Evolutionary conservation across 441 rosid genomes (phyloP).

Genomic region (Erodium moschatum): DNA sequence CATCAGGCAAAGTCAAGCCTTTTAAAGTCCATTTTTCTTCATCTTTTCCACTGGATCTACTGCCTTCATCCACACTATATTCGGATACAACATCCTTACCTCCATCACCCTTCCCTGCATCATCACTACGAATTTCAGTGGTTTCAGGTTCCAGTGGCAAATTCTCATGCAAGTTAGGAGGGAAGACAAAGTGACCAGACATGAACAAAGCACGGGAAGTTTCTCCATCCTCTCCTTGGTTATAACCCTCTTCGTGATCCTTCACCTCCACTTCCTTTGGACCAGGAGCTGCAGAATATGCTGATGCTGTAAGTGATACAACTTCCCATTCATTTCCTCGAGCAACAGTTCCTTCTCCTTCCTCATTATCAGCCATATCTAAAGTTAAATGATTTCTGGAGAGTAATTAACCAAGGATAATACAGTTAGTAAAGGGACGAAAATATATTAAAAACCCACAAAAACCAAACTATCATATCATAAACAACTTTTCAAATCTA

Average conservation of each 20-base stretch:
- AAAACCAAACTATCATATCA: neutral
- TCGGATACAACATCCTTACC: constrained; percentile 37
- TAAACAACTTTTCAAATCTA: neutral
- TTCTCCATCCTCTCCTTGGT: constrained; percentile 35
- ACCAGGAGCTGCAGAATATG: constrained; percentile 85
- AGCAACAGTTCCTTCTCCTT: constrained; percentile 39
- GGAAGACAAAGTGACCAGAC: constrained; percentile 80
- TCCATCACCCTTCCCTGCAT: constrained; percentile 7
- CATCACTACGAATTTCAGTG: constrained; percentile 31
- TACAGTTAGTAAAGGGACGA: neutral
- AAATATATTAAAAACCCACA: neutral
- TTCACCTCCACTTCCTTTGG: constrained; percentile 36
- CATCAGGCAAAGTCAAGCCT: constrained; percentile 43
- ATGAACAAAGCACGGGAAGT: constrained; percentile 58
- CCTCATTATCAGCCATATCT: constrained; percentile 61
- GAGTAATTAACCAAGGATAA: neutral
- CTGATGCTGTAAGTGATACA: constrained; percentile 83
- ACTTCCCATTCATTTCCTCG: constrained; percentile 96
- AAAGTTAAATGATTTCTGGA: neutral
- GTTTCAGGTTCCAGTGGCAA: constrained; percentile 44
- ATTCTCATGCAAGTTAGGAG: constrained; percentile 81
- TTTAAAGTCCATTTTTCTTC: constrained; percentile 37
- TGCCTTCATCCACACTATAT: constrained; percentile 28
- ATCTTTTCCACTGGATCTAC: constrained; percentile 39
- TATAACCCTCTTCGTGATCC: constrained; percentile 32